Evolutionary conservation across 352 stramenopile species (phyloP), one percentile per base, ranked within the genome.

Genomic region (Salisapilia sapeloensis): DNA sequence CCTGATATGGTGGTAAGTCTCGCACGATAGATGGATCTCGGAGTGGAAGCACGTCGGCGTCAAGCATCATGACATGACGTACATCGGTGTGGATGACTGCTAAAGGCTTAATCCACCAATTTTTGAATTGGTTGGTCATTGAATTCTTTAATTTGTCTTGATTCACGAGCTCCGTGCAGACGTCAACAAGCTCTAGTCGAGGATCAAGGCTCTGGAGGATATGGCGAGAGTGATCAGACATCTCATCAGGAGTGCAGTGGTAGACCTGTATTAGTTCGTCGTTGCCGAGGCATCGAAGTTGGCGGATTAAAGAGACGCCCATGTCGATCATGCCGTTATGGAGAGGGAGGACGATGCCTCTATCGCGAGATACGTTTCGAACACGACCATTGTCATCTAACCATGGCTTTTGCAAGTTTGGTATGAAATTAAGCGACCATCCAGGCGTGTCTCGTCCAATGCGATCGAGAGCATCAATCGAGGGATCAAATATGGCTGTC

Each of bases 171-270:
- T 71, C 47, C 0, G 46, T 38, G 42, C 61, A 81, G 24, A 74
- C 61, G 38, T 82, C 66, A 22, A 82, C 41, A 43, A 81, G 60
- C 45, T 78, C 65, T n/a, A 81, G 35, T 1, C 38, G 27, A 9
- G 30, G 33, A 38, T 81, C 65, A 17, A 60, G 49, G 12, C 30
- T 33, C 8, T 50, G 52, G n/a, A 81, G 45, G 32, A 76, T 28
- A 20, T 44, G 39, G 4, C 40, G 31, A 4, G 41, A 52, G 8
- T 50, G 44, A 4, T 19, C 18, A 0, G 64, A 65, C 6, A 80
- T 45, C 28, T 80, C 64, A 4, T 60, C 34, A 0, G 50, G 33
- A n/a, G 63, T 38, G 30, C 56, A 67, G 33, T 64, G 49, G 38
- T 61, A 64, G 11, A 67, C 46, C 34, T 67, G 52, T 14, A 64